A percentile compares a stretch with the other conserved stretches of the same genome.
These are phyloP conservation scores for Cryptococcus hybrid DNA, from an alignment of 1,284 basidiomycete genomes.

Conservation along the genomic window DNA sequence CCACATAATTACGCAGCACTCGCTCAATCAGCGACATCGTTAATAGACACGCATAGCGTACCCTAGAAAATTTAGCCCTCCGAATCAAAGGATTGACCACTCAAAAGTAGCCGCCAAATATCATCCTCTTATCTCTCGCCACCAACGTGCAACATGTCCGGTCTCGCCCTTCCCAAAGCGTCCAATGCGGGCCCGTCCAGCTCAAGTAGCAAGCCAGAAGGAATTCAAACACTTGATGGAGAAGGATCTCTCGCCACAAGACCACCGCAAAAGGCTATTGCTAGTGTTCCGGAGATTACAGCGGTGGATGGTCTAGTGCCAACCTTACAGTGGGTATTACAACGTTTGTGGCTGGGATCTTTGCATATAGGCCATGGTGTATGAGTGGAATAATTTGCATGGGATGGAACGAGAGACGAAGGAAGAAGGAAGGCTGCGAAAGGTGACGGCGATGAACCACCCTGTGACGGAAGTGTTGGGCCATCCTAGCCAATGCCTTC, in stretches of 20 bases:
- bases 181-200: conserved; percentile 8
- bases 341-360: neutral
- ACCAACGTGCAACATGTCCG: conserved; percentile 7
- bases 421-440: too few relatives aligned
- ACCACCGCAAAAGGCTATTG: conserved; percentile 18
- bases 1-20: neutral
- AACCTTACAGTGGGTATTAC: conserved; percentile 67
- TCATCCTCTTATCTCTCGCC: neutral
- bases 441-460: too few relatives aligned
- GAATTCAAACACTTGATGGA: conserved; percentile 9
- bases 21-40: neutral
- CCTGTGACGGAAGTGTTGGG: too few relatives aligned
- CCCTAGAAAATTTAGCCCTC: neutral
- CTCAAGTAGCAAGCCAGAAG: neutral
- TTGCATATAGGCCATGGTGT: too few relatives aligned
- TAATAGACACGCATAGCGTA: neutral
- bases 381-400: too few relatives aligned
- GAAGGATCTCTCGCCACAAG: conserved; percentile 13
- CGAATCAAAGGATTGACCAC: neutral
- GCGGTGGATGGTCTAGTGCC: conserved; percentile 93
- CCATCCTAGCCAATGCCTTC: too few relatives aligned
- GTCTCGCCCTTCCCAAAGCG: conserved; percentile 13
- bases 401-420: too few relatives aligned
- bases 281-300: conserved; percentile 65
- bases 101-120: neutral